Conservation (phyloP, 441 rosid species). For the Pelargonium myrrhifolium region DNA sequence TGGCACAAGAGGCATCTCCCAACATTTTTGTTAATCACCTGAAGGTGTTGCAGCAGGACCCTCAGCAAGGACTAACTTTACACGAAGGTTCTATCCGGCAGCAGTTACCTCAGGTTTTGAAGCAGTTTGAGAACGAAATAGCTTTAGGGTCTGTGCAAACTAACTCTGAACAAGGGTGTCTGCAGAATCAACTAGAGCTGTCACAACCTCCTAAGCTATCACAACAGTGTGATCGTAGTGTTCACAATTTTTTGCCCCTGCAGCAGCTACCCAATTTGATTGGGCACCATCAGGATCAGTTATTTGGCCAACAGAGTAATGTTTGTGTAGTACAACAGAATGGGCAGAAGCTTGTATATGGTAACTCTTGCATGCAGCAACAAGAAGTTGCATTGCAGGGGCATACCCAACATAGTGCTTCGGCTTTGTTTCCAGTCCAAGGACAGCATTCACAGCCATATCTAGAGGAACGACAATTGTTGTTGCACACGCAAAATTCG, state of each 20-base stretch:
- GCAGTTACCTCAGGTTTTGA: conserved; percentile 18
- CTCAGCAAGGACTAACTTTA: conserved; percentile 10
- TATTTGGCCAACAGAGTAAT: conserved; percentile 17
- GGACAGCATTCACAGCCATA: conserved; percentile 20
- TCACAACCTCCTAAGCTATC: conserved; percentile 19
- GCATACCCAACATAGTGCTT: conserved; percentile 14
- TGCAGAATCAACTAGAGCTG: conserved; percentile 16
- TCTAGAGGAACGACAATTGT: conserved; percentile 17
- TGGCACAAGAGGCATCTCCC: conserved; percentile 18
- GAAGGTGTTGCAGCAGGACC: conserved; percentile 19
- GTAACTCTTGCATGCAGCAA: conserved; percentile 18
- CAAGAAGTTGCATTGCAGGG: conserved; percentile 17
- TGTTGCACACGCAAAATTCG: conserved; percentile 17
- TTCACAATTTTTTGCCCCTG: conserved; percentile 17
- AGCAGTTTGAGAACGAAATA: conserved; percentile 6
- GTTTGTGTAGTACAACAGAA: conserved; percentile 21
- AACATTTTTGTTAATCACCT: conserved; percentile 16
- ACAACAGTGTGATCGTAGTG: conserved; percentile 9
- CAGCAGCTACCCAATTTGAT: conserved; percentile 16
- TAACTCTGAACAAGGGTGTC: conserved; percentile 12
- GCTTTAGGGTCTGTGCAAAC: not conserved
- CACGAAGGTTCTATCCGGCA: conserved; percentile 4
- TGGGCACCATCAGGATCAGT: conserved; percentile 19
- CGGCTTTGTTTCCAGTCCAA: conserved; percentile 16
- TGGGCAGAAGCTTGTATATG: conserved; percentile 13